Base-by-base conservation (phyloP, 1,284 basidiomycete species). In the Meira nashicola region DNA sequence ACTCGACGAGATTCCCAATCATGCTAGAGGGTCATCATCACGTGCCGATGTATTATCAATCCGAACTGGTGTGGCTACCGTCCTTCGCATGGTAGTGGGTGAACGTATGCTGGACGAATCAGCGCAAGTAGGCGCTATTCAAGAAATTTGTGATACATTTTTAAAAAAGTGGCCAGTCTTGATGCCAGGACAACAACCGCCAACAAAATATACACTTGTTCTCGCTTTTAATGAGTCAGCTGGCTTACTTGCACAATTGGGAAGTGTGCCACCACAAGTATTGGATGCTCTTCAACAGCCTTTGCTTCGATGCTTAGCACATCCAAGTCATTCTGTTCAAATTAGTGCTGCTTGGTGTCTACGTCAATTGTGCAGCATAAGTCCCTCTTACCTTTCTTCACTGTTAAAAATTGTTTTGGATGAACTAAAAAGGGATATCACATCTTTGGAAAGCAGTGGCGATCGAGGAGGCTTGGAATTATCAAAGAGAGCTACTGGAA, bases 121-220 rank as follows among this genome's bases (percentile, higher is more conserved):
- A 74, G 90, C 92, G 67, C 93, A 97, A 79, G 93, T 96, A 52
- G 82, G 84, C 39, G 94, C 93, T 0, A 89, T 96, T 33, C 87
- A 89, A 67, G 92, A 94, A 66, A 81, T 96, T 50, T 86, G 89
- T 0, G 86, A 83, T 53, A 82, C 83, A 5, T 95, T 92, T 72
- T 82, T 96, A 57, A 90, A 89, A 74, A 85, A 89, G 60, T 98
- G 92, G 91, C 92, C 92, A 0, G 87, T 90, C 0, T 84, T 94
- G 76, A 87, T 95, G 83, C 92, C 91, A 1, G 90, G 90, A 4
- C 86, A 90, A 64, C 23, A 28, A 12, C 84, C 88, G 0, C 90
- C 92, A 0, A 82, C 81, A 57, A 85, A 90, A 21, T 80, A 85
- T 1, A 85, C 89, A 1, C 82, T 97, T 10, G 84, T 87, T 1